Evolutionary conservation across 108 stramenopile genomes (phyloP).

Genomic region (Fragilariopsis cylindrus): DNA sequence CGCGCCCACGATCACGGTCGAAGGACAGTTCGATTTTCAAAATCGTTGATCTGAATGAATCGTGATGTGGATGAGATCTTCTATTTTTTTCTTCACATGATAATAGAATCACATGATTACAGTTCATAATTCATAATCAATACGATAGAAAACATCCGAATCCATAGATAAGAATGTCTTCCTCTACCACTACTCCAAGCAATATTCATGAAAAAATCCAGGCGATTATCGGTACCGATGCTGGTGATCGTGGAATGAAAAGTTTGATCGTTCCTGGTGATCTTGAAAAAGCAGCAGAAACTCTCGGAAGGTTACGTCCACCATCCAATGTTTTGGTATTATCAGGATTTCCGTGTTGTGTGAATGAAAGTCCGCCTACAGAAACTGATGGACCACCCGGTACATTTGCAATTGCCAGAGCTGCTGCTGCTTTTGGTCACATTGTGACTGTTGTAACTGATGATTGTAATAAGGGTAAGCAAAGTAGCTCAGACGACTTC

Average conservation of each 20-base stretch:
- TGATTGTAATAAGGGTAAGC: conserved; percentile 52
- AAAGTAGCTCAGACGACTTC: neutral
- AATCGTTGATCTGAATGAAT: too few species aligned
- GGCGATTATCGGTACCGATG: conserved; percentile 61
- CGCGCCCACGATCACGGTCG: too few species aligned
- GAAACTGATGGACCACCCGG: conserved; percentile 90
- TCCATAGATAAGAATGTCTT: neutral
- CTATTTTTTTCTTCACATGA: too few species aligned
- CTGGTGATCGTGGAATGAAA: conserved; percentile 68
- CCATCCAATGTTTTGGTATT: conserved; percentile 54
- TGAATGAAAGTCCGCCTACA: conserved; percentile 65
- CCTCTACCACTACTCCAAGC: neutral
- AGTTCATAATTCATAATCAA: too few species aligned
- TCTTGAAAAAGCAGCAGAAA: conserved; percentile 38
- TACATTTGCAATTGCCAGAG: conserved; percentile 58
- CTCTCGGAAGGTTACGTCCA: conserved; percentile 25
- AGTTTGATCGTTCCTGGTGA: conserved; percentile 58
- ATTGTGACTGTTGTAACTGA: conserved; percentile 64
- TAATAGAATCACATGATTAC: too few species aligned
- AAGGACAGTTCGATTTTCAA: too few species aligned
- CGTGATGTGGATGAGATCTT: too few species aligned
- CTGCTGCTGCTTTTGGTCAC: conserved; percentile 59
- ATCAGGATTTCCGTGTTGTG: conserved; percentile 85
- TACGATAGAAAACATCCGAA: too few species aligned
- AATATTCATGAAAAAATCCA: conserved; percentile 27